phyloP scores from a whole-genome alignment of 2,329 filamentous ascomycete genomes.

The Neopestalotiopsis sp. region DNA sequence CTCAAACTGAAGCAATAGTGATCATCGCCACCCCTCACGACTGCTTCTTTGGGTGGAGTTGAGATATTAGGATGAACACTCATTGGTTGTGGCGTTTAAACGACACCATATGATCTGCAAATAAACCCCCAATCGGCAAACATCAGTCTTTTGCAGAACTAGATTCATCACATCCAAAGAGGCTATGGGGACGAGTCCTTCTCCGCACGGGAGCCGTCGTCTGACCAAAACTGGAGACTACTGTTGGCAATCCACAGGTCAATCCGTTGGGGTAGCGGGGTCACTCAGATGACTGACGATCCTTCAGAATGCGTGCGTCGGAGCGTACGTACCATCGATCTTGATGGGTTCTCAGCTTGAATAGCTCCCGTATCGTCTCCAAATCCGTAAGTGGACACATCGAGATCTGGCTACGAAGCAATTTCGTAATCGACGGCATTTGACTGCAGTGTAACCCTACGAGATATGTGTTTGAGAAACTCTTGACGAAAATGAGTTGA shows the following conservation, averaged over 20 bases:
- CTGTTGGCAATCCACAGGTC: conserved; percentile 24
- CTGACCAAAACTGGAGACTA: conserved; percentile 27
- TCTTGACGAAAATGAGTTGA: not conserved
- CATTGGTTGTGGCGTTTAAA: not conserved
- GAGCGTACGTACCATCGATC: not conserved
- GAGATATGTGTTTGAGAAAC: conserved; percentile 3
- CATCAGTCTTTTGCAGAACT: not conserved
- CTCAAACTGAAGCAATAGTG: not conserved
- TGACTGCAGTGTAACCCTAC: conserved; percentile 14
- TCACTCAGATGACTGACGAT: conserved; percentile 25
- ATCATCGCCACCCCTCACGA: not conserved
- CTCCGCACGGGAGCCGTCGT: conserved; percentile 22
- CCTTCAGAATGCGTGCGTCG: conserved; percentile 4
- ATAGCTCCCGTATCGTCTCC: not conserved
- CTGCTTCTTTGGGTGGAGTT: not conserved
- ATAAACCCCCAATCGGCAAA: not conserved
- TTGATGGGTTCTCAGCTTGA: conserved; percentile 1
- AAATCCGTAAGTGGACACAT: not conserved
- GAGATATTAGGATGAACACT: conserved; percentile 1
- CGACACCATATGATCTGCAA: conserved; percentile 1
- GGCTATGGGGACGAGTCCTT: conserved; percentile 4
- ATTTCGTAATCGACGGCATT: not conserved
- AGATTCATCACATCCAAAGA: conserved; percentile 13
- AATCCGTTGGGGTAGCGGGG: conserved; percentile 30
- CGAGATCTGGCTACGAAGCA: not conserved